These are phyloP conservation scores for Saturnispora halmiae DNA, from an alignment of 805 yeast genomes.

Conservation along the genomic window DNA sequence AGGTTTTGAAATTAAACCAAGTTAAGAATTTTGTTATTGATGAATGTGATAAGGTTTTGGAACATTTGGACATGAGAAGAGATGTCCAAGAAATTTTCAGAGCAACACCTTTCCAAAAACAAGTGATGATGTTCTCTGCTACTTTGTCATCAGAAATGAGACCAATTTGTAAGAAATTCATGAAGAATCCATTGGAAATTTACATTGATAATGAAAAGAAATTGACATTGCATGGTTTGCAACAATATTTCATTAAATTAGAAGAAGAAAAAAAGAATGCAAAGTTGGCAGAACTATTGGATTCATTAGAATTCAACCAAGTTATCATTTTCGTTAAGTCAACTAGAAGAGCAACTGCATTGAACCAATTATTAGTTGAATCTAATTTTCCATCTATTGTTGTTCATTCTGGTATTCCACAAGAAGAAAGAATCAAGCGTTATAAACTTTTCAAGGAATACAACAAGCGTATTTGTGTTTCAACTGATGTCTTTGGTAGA, in stretches of 20 bases:
- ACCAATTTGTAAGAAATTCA: conserved; percentile 94
- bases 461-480: conserved; percentile 96
- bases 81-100: conserved; percentile 98
- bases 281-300: conserved; percentile 84
- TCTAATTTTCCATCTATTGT: conserved; percentile 96
- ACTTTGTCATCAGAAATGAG: conserved; percentile 90
- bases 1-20: conserved; percentile 74
- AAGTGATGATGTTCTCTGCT: conserved; percentile 99
- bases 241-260: conserved; percentile 88
- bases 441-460: conserved; percentile 95
- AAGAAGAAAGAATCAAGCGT: conserved; percentile 95
- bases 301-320: conserved; percentile 93
- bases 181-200: conserved; percentile 96
- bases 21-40: conserved; percentile 93
- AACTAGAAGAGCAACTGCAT: conserved; percentile 83
- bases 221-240: conserved; percentile 94
- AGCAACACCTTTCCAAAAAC: conserved; percentile 96
- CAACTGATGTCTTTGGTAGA: conserved; percentile 98
- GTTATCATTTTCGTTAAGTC: conserved; percentile 94
- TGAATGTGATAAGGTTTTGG: conserved; percentile 97
- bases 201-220: conserved; percentile 97
- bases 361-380: conserved; percentile 79
- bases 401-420: conserved; percentile 90
- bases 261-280: conserved; percentile 89
- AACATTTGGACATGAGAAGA: conserved; percentile 82